Evolutionary conservation across 2,329 filamentous ascomycete species (phyloP).

Genomic region (Fusarium coicis): DNA sequence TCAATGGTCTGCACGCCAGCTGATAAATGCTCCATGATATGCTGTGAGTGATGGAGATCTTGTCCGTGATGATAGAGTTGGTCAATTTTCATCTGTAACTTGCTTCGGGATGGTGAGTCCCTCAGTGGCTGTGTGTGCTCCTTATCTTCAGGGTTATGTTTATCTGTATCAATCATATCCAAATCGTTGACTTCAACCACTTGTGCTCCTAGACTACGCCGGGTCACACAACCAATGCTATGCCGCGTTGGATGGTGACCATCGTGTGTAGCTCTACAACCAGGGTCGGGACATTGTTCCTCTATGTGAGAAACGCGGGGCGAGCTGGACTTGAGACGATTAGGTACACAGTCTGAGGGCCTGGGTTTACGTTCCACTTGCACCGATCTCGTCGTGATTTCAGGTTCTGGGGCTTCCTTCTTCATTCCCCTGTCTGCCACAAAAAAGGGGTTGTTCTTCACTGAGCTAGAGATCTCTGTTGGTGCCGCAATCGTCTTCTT

Average conservation of each 20-base stretch:
- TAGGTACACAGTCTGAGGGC: conserved; percentile 48
- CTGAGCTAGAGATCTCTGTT: conserved; percentile 18
- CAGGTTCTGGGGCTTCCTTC: conserved; percentile 33
- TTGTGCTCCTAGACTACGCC: conserved; percentile 11
- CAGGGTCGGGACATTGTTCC: conserved; percentile 44
- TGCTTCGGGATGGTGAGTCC: conserved; percentile 10
- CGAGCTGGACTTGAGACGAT: conserved; percentile 23
- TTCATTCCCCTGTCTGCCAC: conserved; percentile 45
- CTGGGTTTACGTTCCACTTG: conserved; percentile 32
- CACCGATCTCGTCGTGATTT: conserved; percentile 32
- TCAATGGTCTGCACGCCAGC: conserved; percentile 28
- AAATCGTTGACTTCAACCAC: neutral
- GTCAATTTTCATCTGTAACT: conserved; percentile 44
- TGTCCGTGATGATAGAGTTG: conserved; percentile 49
- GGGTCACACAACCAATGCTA: conserved; percentile 46
- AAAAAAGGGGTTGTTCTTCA: conserved; percentile 50
- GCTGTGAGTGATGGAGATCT: conserved; percentile 48
- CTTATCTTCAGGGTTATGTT: conserved; percentile 6
- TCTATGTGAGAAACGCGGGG: conserved; percentile 14
- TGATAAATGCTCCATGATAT: conserved; percentile 50
- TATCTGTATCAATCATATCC: conserved; percentile 13
- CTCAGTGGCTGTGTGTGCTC: neutral
- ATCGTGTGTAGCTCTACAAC: conserved; percentile 42
- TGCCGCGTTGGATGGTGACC: conserved; percentile 47
- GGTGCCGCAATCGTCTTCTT: conserved; percentile 21